phyloP scores from a whole-genome alignment of 768 basidiomycete species.

The Termitomyces sp. region DNA sequence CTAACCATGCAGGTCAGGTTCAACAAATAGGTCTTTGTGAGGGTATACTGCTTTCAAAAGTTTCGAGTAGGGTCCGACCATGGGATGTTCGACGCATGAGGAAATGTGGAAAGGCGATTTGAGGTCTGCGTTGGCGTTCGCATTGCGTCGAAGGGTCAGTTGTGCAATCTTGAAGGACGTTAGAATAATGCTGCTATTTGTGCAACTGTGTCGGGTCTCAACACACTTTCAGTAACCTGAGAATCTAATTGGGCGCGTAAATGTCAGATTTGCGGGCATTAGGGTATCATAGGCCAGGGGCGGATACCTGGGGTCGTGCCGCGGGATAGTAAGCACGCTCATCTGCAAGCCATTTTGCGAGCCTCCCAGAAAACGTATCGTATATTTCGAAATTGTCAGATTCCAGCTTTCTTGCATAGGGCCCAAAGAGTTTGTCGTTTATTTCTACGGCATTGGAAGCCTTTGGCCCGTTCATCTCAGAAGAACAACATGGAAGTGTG shows the following conservation, averaged over 20 bases:
- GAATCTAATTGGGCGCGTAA: slow-evolving; percentile 33
- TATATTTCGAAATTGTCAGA: slow-evolving; percentile 25
- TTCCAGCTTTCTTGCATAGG: slow-evolving; percentile 30
- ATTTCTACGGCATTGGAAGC: slow-evolving; percentile 19
- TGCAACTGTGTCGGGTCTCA: neutral
- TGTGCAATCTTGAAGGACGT: slow-evolving; percentile 32
- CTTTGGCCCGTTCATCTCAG: slow-evolving; percentile 9
- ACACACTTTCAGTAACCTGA: slow-evolving; percentile 45
- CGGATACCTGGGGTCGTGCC: slow-evolving; percentile 46
- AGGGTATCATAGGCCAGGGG: neutral
- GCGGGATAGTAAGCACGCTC: slow-evolving; percentile 50
- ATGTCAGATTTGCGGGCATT: neutral
- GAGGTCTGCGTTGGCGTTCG: slow-evolving; percentile 20
- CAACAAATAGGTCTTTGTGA: slow-evolving; percentile 28
- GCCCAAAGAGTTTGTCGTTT: slow-evolving; percentile 37
- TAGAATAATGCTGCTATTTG: neutral
- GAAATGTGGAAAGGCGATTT: slow-evolving; percentile 28
- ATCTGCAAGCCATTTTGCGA: slow-evolving; percentile 42
- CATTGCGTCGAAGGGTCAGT: slow-evolving; percentile 29
- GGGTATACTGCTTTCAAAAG: slow-evolving; percentile 32
- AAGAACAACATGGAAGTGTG: slow-evolving; percentile 4
- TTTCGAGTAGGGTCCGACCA: slow-evolving; percentile 31
- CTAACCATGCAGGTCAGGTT: slow-evolving; percentile 31
- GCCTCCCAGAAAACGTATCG: slow-evolving; percentile 28
- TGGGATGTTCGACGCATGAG: slow-evolving; percentile 25